Conservation (phyloP, 805 yeast genomes). For the Kuraishia hungarica region DNA sequence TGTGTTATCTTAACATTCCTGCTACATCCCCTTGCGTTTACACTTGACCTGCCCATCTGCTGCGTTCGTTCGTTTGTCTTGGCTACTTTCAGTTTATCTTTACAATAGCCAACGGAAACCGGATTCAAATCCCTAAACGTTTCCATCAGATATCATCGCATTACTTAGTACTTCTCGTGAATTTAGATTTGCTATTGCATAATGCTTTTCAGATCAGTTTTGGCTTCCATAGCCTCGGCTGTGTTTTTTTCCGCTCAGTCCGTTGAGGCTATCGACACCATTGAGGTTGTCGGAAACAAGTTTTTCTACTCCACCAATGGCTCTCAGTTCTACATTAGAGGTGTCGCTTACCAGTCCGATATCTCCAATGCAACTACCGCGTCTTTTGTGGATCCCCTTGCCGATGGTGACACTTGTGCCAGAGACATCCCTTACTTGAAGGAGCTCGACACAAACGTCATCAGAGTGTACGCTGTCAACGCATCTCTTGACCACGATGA, state of each 20-base stretch:
- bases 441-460: constrained; percentile 55
- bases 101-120: background rate
- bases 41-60: background rate
- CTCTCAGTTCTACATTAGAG: constrained; percentile 68
- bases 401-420: constrained; percentile 50
- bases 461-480: constrained; percentile 72
- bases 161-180: background rate
- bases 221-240: constrained; percentile 18
- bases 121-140: background rate
- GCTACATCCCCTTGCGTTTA: background rate
- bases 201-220: constrained; percentile 27
- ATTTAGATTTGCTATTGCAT: background rate
- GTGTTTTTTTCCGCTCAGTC: constrained; percentile 11
- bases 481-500: constrained; percentile 52
- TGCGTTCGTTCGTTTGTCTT: background rate
- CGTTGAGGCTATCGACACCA: constrained; percentile 47
- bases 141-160: background rate
- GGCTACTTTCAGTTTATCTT: background rate
- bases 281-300: constrained; percentile 71
- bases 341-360: constrained; percentile 76
- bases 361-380: constrained; percentile 38
- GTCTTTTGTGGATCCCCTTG: constrained; percentile 61
- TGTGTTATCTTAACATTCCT: background rate
- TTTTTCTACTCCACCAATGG: constrained; percentile 73
- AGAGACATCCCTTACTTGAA: constrained; percentile 69